These are phyloP conservation scores for Yarrowia sp. DNA, from an alignment of 805 yeast genomes.

Conservation along the genomic window DNA sequence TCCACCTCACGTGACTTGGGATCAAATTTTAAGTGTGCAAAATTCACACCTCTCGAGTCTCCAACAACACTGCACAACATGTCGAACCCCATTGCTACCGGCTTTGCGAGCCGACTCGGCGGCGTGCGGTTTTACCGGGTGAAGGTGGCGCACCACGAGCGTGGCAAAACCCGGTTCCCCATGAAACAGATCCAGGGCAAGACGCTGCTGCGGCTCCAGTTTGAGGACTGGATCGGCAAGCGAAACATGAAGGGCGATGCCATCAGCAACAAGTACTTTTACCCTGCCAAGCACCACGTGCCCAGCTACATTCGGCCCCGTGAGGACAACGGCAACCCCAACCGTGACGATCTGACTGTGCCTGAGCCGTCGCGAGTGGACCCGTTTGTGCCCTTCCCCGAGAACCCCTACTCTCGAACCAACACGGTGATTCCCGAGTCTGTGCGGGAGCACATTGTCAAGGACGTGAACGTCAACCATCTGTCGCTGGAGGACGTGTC, in stretches of 20 bases:
- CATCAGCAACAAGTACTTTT: conserved; percentile 24
- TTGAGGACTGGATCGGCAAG: conserved; percentile 33
- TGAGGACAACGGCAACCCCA: conserved; percentile 1
- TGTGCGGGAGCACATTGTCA: conserved; percentile 65
- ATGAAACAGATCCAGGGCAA: conserved; percentile 31
- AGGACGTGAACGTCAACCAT: conserved; percentile 58
- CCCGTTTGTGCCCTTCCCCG: conserved; percentile 75
- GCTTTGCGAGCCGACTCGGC: conserved; percentile 24
- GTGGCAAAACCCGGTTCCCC: conserved; percentile 25
- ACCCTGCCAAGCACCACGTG: conserved; percentile 29
- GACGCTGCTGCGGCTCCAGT: conserved; percentile 22
- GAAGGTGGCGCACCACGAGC: conserved; percentile 18
- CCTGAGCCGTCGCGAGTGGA: conserved; percentile 23
- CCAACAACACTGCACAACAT: conserved; percentile 4
- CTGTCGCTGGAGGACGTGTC: conserved; percentile 77
- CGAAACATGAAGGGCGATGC: conserved; percentile 38
- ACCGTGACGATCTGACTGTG: conserved; percentile 23
- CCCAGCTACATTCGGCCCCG: conserved; percentile 19
- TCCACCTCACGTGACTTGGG: background rate
- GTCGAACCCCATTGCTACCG: conserved; percentile 8
- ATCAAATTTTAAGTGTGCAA: conserved; percentile 11
- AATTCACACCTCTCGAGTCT: background rate
- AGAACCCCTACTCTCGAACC: conserved; percentile 72
- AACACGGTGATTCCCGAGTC: conserved; percentile 65
- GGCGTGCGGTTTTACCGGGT: conserved; percentile 23